Base-by-base conservation (phyloP, 1,284 basidiomycete genomes). In the Meripilus lineatus region DNA sequence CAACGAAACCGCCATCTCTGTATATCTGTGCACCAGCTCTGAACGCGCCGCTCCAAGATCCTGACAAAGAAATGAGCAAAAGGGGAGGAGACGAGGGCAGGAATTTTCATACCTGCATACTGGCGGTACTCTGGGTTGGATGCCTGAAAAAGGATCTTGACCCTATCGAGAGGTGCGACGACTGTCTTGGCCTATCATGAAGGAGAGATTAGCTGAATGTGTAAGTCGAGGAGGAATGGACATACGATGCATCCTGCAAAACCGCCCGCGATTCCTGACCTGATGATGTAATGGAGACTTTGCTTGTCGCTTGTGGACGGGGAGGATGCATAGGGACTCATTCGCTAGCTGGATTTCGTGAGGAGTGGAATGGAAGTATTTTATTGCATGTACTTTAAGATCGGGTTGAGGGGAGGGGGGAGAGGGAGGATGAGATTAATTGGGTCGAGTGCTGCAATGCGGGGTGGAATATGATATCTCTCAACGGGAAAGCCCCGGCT, bases 101-200 rank as follows among this genome's bases (percentile, higher is more conserved):
- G 14, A 15, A 28, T 33, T 32, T 14, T 54, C 72, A 41, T 53
- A 88, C 93, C 94, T 50, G 93, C 81, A 70, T 95, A 99, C 66
- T 94, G 89, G 60, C 81, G 78, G 60, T 91, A 99, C 50, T 98
- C 94, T 2, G 91, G 89, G 64, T 96, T 96, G 7, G 91, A 92
- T 1, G 96, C 93, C 64, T 99, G 96, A 62, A 99, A 98, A 42
- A 99, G 79, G 56, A 99, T 99, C 73, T 99, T 99, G 58, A 99
- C 94, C 56, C 96, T 77, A 64, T 99, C 96, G 22, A 99, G 77
- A 1, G 96, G 96, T 18, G 96, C 96, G 44, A 99, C 93, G 17
- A 89, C 87, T 6, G 96, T 95, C 69, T 99, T 99, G 39, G 94
- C 94, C 90, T 94, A 45, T 20, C n/a, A 28, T 10, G 28, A 24